Conservation (phyloP, 2,329 filamentous ascomycete genomes). For the Penicillium polonicum region DNA sequence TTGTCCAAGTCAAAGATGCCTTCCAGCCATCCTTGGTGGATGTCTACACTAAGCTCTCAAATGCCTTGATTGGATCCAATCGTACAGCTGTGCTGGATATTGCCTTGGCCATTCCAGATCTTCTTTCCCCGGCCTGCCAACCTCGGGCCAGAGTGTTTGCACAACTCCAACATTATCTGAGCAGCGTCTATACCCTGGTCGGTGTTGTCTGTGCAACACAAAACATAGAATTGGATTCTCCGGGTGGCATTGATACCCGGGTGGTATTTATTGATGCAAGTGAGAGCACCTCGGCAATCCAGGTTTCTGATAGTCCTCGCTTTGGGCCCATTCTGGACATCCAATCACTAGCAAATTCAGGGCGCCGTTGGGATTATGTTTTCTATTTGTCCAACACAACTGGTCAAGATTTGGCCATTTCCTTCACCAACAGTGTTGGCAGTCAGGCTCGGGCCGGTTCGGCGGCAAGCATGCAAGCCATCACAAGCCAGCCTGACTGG, state of each 20-base stretch:
- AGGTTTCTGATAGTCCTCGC: conserved; percentile 14
- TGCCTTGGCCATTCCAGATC: conserved; percentile 63
- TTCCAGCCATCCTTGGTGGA: conserved; percentile 61
- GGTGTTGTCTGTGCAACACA: conserved; percentile 67
- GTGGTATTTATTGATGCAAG: conserved; percentile 66
- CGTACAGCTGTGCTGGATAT: conserved; percentile 51
- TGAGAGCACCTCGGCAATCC: conserved; percentile 22
- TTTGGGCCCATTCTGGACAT: conserved; percentile 54
- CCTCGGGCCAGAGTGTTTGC: conserved; percentile 62
- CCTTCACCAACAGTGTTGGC: conserved; percentile 40
- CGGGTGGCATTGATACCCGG: conserved; percentile 72
- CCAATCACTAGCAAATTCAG: conserved; percentile 46
- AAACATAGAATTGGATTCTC: conserved; percentile 62
- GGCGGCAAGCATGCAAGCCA: conserved; percentile 20
- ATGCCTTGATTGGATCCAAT: conserved; percentile 30
- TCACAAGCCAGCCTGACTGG: conserved; percentile 27
- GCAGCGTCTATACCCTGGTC: conserved; percentile 74
- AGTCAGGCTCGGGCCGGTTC: conserved; percentile 20
- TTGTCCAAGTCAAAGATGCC: conserved; percentile 54
- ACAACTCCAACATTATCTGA: conserved; percentile 70
- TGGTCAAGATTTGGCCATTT: conserved; percentile 28
- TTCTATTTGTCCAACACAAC: conserved; percentile 32
- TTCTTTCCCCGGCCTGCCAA: conserved; percentile 52
- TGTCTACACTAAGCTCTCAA: conserved; percentile 53
- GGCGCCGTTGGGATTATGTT: conserved; percentile 32